phyloP scores from a whole-genome alignment of 1,284 basidiomycete species.

The Bondarzewia mesenterica region DNA sequence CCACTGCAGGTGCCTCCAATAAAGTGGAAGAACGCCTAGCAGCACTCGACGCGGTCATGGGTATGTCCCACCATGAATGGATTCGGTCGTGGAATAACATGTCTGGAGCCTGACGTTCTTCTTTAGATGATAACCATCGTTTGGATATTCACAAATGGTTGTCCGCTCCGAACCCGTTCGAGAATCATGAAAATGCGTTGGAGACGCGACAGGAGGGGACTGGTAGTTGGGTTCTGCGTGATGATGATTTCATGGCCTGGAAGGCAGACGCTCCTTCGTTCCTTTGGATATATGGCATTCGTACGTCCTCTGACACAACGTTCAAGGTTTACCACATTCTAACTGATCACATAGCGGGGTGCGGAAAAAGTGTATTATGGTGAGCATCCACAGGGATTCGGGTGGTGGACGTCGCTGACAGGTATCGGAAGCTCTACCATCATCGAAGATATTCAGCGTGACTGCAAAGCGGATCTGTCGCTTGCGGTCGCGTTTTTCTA shows the following conservation, averaged over 20 bases:
- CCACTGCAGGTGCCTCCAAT: too few relatives aligned
- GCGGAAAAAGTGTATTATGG: slow-evolving; percentile 5
- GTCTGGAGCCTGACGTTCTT: too few relatives aligned
- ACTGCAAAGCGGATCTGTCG: neutral
- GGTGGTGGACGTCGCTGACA: neutral
- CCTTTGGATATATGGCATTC: slow-evolving; percentile 2
- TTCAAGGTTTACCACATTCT: neutral
- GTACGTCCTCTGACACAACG: neutral
- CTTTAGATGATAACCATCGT: too few relatives aligned
- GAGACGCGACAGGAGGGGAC: neutral
- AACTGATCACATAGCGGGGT: neutral
- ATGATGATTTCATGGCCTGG: neutral
- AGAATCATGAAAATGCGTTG: neutral
- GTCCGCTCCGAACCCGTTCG: neutral
- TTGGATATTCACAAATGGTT: too few relatives aligned
- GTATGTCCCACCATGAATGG: too few relatives aligned
- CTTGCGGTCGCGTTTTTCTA: slow-evolving; percentile 1
- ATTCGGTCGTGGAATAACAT: too few relatives aligned
- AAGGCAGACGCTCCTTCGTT: neutral
- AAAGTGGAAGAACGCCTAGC: too few relatives aligned
- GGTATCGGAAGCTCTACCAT: slow-evolving; percentile 2
- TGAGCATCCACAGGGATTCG: neutral
- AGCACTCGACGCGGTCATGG: too few relatives aligned
- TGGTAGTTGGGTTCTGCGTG: neutral
- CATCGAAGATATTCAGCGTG: slow-evolving; percentile 1